Conservation (phyloP, 805 yeast species). For the Saccharomycopsis sp. region DNA sequence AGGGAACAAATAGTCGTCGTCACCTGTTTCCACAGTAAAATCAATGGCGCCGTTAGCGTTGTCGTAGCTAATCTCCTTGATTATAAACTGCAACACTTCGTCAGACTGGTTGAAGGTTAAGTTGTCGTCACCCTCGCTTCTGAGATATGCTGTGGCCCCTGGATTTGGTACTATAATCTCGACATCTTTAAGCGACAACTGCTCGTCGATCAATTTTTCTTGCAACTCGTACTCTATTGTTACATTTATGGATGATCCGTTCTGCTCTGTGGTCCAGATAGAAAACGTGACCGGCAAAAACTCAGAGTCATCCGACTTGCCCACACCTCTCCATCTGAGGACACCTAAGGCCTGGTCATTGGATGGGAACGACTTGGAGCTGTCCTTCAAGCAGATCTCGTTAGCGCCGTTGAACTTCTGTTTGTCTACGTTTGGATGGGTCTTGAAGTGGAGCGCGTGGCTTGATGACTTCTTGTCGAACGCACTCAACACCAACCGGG, state of each 20-base stretch:
- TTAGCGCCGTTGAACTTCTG: constrained; percentile 50
- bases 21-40: constrained; percentile 63
- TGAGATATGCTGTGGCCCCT: constrained; percentile 48
- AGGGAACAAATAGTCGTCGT: constrained; percentile 87
- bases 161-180: constrained; percentile 60
- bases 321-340: constrained; percentile 82
- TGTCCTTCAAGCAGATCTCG: constrained; percentile 69
- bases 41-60: constrained; percentile 69
- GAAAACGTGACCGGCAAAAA: constrained; percentile 66
- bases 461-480: constrained; percentile 35
- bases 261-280: constrained; percentile 70
- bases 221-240: constrained; percentile 85
- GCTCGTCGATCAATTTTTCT: constrained; percentile 36
- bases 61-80: constrained; percentile 48
- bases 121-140: constrained; percentile 40
- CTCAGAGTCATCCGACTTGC: constrained; percentile 49
- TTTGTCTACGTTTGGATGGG: constrained; percentile 95
- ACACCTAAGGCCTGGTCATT: constrained; percentile 89
- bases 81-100: constrained; percentile 63
- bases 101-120: constrained; percentile 56
- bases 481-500: constrained; percentile 53
- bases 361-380: constrained; percentile 76
- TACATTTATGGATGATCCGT: constrained; percentile 57
- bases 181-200: constrained; percentile 31
- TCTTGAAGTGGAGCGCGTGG: constrained; percentile 63